phyloP scores from a whole-genome alignment of 768 basidiomycete genomes.

The Pulveroboletus sp. region DNA sequence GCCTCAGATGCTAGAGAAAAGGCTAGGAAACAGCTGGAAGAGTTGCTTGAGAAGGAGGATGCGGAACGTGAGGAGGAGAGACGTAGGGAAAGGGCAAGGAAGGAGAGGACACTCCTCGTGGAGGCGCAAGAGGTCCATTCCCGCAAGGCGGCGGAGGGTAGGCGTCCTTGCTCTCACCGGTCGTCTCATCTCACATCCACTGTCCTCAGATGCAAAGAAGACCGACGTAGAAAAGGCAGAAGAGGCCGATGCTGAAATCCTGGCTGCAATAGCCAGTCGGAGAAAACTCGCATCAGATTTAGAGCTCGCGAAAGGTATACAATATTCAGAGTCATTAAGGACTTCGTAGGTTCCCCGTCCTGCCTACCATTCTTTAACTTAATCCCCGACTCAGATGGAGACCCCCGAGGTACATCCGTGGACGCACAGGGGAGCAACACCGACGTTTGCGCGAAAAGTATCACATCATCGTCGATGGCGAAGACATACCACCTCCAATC shows the following conservation, averaged over 20 bases:
- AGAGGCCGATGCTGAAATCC: slow-evolving; percentile 86
- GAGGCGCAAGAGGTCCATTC: slow-evolving; percentile 95
- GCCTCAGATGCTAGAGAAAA: slow-evolving; percentile 47
- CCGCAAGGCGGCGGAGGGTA: slow-evolving; percentile 77
- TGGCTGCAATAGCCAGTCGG: slow-evolving; percentile 87
- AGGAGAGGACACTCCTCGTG: slow-evolving; percentile 81
- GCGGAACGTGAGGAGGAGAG: slow-evolving; percentile 76
- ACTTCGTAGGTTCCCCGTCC: slow-evolving; percentile 55
- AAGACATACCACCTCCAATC: slow-evolving; percentile 90
- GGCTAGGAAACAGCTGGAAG: slow-evolving; percentile 48
- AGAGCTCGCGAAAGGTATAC: slow-evolving; percentile 90
- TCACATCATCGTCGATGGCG: slow-evolving; percentile 93
- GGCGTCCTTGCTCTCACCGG: slow-evolving; percentile 9
- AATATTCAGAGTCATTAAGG: slow-evolving; percentile 80
- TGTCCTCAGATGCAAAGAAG: slow-evolving; percentile 70
- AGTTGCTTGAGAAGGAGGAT: slow-evolving; percentile 59
- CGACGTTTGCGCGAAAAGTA: slow-evolving; percentile 78
- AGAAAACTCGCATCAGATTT: slow-evolving; percentile 89
- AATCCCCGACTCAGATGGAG: slow-evolving; percentile 60
- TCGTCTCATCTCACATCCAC: slow-evolving; percentile 13
- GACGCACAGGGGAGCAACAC: slow-evolving; percentile 64
- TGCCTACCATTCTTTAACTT: not conserved
- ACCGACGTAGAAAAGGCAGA: slow-evolving; percentile 79
- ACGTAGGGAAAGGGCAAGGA: slow-evolving; percentile 67
- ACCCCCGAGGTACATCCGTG: slow-evolving; percentile 78